Percentiles rank a stretch among this genome's conserved stretches.
Evolutionary conservation across 2,329 filamentous ascomycete genomes (phyloP).

Genomic region (Cladosporium sp.): DNA sequence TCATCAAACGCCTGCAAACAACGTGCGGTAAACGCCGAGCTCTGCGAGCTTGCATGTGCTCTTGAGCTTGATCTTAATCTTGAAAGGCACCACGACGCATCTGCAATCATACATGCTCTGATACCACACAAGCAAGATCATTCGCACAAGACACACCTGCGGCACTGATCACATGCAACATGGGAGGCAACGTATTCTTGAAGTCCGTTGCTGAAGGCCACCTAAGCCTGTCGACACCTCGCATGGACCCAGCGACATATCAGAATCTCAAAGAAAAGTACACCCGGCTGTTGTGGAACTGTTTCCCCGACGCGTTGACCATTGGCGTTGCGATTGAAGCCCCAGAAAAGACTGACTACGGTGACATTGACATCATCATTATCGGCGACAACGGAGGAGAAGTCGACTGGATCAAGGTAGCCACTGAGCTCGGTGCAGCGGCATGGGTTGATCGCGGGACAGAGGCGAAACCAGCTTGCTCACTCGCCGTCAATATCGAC

Average conservation of each 20-base stretch:
- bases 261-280: slow-evolving; percentile 45
- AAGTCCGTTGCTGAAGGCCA: slow-evolving; percentile 38
- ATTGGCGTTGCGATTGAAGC: slow-evolving; percentile 63
- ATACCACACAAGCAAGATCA: too few species aligned
- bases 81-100: too few species aligned
- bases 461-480: slow-evolving; percentile 13
- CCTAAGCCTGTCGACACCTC: slow-evolving; percentile 54
- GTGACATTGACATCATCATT: slow-evolving; percentile 71
- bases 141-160: too few species aligned
- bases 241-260: slow-evolving; percentile 61
- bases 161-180: slow-evolving; percentile 39
- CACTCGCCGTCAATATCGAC: slow-evolving; percentile 22
- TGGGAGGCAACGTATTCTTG: slow-evolving; percentile 64
- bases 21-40: too few species aligned
- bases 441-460: slow-evolving; percentile 20
- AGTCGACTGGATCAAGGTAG: slow-evolving; percentile 32
- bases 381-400: slow-evolving; percentile 20
- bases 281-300: slow-evolving; percentile 40
- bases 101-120: too few species aligned
- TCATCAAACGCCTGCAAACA: too few species aligned
- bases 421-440: slow-evolving; percentile 44
- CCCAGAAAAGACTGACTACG: slow-evolving; percentile 63
- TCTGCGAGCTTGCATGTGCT: too few species aligned
- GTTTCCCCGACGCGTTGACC: slow-evolving; percentile 44
- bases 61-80: too few species aligned